Conservation (phyloP, 1,284 basidiomycete species). For the Coniferiporia weirii region DNA sequence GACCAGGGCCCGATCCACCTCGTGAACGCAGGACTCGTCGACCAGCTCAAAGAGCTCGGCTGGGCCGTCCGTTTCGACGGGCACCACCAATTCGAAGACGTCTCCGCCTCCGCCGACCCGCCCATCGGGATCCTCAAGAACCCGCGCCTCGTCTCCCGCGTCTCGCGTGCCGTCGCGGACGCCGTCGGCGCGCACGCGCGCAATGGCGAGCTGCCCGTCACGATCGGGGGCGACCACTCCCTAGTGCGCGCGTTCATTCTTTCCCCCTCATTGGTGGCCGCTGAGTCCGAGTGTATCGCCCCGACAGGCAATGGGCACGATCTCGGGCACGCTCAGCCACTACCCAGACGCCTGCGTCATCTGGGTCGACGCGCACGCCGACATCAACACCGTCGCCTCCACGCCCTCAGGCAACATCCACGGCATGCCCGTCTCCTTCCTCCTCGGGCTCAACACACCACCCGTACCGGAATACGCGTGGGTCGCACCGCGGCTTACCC, state of each 20-base stretch:
- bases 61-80: slow-evolving; percentile 89
- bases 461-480: slow-evolving; percentile 66
- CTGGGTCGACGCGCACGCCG: slow-evolving; percentile 93
- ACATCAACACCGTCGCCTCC: slow-evolving; percentile 89
- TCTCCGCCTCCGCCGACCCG: slow-evolving; percentile 63
- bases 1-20: slow-evolving; percentile 87
- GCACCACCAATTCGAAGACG: slow-evolving; percentile 83
- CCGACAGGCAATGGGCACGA: slow-evolving; percentile 90
- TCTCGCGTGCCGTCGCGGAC: slow-evolving; percentile 76
- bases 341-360: slow-evolving; percentile 79
- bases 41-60: slow-evolving; percentile 75
- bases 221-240: slow-evolving; percentile 96
- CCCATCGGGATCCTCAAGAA: slow-evolving; percentile 88
- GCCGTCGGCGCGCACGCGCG: slow-evolving; percentile 71
- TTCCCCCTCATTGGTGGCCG: not conserved
- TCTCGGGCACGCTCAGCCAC: slow-evolving; percentile 74
- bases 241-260: slow-evolving; percentile 42
- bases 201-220: slow-evolving; percentile 81
- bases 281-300: not conserved
- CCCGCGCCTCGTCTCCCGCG: slow-evolving; percentile 80
- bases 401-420: slow-evolving; percentile 89
- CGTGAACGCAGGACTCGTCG: slow-evolving; percentile 76
- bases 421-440: slow-evolving; percentile 97
- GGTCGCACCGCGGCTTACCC: slow-evolving; percentile 68
- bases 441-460: slow-evolving; percentile 62